Conservation (phyloP, 2,329 filamentous ascomycete species). For the Neofusicoccum cordaticola region DNA sequence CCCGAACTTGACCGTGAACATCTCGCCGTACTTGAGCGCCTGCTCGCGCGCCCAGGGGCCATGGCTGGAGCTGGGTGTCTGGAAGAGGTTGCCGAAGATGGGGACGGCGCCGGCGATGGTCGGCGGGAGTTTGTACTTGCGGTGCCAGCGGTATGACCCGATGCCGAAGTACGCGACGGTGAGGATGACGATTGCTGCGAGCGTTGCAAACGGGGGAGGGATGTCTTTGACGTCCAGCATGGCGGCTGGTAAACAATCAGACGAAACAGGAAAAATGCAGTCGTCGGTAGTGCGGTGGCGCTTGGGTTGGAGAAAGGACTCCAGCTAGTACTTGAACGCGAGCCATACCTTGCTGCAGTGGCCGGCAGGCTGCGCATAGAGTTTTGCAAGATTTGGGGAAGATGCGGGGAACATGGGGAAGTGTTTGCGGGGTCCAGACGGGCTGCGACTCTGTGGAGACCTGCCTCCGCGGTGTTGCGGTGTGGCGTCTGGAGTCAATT, state of each 20-base stretch:
- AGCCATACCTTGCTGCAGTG: not conserved
- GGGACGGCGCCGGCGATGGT: not conserved
- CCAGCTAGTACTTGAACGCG: not conserved
- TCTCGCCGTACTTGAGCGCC: not conserved
- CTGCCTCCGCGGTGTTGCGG: not conserved
- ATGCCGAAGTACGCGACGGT: not conserved
- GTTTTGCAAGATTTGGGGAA: not conserved
- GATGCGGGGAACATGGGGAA: not conserved
- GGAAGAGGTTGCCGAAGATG: constrained; percentile 6
- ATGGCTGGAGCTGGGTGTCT: not conserved
- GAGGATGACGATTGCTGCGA: not conserved
- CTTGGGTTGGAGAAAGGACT: not conserved
- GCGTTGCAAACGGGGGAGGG: not conserved
- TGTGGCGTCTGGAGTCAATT: not conserved
- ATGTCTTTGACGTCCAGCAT: not conserved
- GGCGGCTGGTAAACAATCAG: not conserved
- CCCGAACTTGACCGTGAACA: not conserved
- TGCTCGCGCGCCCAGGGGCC: constrained; percentile 1
- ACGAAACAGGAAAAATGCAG: not conserved
- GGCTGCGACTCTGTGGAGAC: not conserved
- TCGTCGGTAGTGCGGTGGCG: not conserved
- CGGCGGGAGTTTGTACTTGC: not conserved
- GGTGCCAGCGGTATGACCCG: not conserved
- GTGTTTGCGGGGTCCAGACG: not conserved
- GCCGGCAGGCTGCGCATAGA: not conserved